Percentiles rank a stretch among this genome's conserved stretches.
These are phyloP conservation scores for Fagopyrum esculentum DNA, from an alignment of 148 eudicot species.

Conservation along the genomic window DNA sequence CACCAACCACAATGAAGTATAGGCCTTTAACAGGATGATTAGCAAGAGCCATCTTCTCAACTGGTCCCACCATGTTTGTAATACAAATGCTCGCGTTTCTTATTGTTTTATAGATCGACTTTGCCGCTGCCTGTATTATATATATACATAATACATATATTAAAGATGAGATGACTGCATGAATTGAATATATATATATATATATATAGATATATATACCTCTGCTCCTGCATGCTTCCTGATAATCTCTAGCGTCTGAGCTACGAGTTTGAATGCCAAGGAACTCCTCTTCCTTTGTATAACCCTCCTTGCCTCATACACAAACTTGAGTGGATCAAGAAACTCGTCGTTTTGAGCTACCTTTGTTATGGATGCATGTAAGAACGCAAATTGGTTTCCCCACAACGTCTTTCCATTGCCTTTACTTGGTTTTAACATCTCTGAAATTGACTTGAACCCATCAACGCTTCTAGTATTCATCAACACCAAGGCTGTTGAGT, in stretches of 20 bases:
- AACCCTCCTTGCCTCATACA: conserved; percentile 35
- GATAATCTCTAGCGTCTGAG: conserved; percentile 46
- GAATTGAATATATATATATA: background rate
- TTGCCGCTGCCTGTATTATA: conserved; percentile 32
- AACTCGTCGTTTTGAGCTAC: conserved; percentile 12
- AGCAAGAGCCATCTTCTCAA: conserved; percentile 44
- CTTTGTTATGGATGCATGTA: conserved; percentile 52
- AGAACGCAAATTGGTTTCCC: conserved; percentile 85
- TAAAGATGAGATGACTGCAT: too few species aligned
- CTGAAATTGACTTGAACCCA: conserved; percentile 60
- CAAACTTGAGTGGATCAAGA: conserved; percentile 38
- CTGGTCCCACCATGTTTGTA: conserved; percentile 56
- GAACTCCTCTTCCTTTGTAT: conserved; percentile 61
- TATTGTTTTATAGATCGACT: conserved; percentile 30
- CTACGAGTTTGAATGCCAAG: conserved; percentile 61
- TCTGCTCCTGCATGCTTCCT: conserved; percentile 61
- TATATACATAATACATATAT: too few species aligned
- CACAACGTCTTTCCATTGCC: conserved; percentile 28
- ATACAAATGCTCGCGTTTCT: conserved; percentile 45
- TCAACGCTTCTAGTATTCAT: conserved; percentile 63
- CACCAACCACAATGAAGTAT: conserved; percentile 48
- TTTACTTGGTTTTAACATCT: conserved; percentile 46
- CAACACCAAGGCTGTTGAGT: conserved; percentile 69
- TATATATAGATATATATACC: conserved; percentile 31
- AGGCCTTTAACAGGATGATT: conserved; percentile 52